Conservation (phyloP, 768 basidiomycete species). For the Collybia nuda region DNA sequence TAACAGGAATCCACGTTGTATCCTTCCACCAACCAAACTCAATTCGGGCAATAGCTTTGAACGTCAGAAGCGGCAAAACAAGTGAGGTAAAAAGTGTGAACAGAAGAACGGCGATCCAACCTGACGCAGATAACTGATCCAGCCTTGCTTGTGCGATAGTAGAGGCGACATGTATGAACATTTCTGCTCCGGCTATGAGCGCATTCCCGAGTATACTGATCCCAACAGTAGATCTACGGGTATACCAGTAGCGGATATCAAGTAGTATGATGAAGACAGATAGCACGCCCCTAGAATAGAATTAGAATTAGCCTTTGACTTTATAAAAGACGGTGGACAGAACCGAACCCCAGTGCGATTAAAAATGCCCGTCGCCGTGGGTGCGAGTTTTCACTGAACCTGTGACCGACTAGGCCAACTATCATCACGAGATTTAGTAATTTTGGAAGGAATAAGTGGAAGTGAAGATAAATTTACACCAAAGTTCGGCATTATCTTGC, state of each 20-base stretch:
- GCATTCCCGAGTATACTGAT: conserved; percentile 25
- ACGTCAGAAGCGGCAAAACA: conserved; percentile 21
- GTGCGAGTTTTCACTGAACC: conserved; percentile 26
- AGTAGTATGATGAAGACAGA: conserved; percentile 10
- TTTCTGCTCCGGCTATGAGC: conserved; percentile 14
- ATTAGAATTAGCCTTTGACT: not conserved
- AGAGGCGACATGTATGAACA: conserved; percentile 8
- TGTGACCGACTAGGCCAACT: conserved; percentile 28
- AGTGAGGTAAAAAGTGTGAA: conserved; percentile 1
- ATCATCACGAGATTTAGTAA: too few species aligned
- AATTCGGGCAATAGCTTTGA: conserved; percentile 21
- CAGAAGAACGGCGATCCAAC: conserved; percentile 7
- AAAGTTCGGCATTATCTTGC: conserved; percentile 23
- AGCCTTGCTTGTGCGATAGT: not conserved
- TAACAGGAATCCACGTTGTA: conserved; percentile 18
- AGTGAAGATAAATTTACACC: conserved; percentile 17
- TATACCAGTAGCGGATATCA: conserved; percentile 31
- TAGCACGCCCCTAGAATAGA: conserved; percentile 11
- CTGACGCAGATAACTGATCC: not conserved
- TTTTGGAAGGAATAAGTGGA: not conserved
- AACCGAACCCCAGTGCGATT: conserved; percentile 15
- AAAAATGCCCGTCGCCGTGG: conserved; percentile 22
- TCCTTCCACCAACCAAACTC: conserved; percentile 19
- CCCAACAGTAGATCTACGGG: conserved; percentile 27
- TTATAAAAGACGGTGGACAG: too few species aligned